Evolutionary conservation across 2,329 filamentous ascomycete genomes (phyloP), one percentile per base, ranked within the genome.

Genomic region (Fusarium succisae): DNA sequence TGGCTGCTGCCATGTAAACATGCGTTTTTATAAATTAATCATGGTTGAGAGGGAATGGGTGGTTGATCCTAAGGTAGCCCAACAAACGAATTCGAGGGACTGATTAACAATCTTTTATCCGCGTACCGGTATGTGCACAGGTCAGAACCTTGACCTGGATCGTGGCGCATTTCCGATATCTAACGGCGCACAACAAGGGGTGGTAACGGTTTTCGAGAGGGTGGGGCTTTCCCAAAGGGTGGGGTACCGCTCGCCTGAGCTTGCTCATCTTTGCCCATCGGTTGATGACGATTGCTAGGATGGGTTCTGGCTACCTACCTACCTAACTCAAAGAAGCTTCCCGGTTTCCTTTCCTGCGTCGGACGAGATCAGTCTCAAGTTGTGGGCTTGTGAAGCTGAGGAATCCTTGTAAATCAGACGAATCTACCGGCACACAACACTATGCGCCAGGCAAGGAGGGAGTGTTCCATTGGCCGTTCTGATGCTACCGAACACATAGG

Each of bases 141-240:
- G 66, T 58, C 28, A 56, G 45, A 68, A 68, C 66, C 66, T 71
- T 63, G 71, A 61, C 71, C 58, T 72, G 50, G 58, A 73, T 61
- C 58, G 70, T 74, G 72, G 72, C 72, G 67, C 57, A 59, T 48
- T 73, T 50, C 66, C 66, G 55, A 71, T 69, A 70, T 68, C 58
- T 70, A 74, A 74, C 70, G 71, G 63, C 38, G 54, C 30, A 51
- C 14, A 41, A 26, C 39, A 32, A 66, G 57, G 59, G 50, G 62
- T 66, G 66, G 66, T 68, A 73, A 63, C 71, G 63, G 72, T 74
- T 74, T 74, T 74, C 38, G 43, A 63, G 58, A 54, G 61, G 59
- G 66, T 62, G 71, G 71, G 63, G 37, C 50, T n/a, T 57, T 56
- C n/a, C 37, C 30, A 35, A 30, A 56, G 30, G 47, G 63, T 59